These are phyloP conservation scores for Lachnellula hyalina DNA, from an alignment of 2,329 filamentous ascomycete genomes.

Conservation along the genomic window DNA sequence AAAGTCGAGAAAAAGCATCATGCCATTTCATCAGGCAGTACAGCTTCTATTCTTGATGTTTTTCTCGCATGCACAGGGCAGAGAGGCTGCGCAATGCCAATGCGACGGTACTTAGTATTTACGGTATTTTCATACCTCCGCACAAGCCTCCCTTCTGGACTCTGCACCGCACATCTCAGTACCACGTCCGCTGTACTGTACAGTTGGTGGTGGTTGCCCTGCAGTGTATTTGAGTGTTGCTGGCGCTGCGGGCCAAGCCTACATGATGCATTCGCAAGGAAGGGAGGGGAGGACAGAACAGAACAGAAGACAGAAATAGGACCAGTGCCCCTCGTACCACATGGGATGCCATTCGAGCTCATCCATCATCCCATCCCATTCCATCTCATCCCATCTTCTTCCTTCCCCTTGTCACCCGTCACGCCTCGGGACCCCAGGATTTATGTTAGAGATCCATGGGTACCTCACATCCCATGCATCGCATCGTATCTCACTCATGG, in stretches of 20 bases:
- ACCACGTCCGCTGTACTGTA: neutral
- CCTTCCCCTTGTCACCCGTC: neutral
- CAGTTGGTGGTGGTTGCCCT: slow-evolving; percentile 1
- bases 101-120: neutral
- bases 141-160: neutral
- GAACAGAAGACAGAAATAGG: slow-evolving; percentile 8
- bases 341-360: neutral
- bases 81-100: neutral
- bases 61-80: neutral
- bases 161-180: neutral
- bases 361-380: neutral
- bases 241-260: neutral
- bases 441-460: neutral
- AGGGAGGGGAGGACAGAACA: slow-evolving; percentile 4
- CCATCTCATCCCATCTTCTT: neutral
- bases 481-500: slow-evolving; percentile 3
- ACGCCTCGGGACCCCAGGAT: neutral
- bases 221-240: neutral
- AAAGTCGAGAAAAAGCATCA: neutral
- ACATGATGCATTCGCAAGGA: slow-evolving; percentile 5
- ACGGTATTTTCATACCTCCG: neutral
- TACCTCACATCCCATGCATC: neutral
- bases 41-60: neutral
- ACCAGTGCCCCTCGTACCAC: neutral
- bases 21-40: neutral